phyloP scores from a whole-genome alignment of 495 filamentous ascomycete species.

The Trichoderma virens region DNA sequence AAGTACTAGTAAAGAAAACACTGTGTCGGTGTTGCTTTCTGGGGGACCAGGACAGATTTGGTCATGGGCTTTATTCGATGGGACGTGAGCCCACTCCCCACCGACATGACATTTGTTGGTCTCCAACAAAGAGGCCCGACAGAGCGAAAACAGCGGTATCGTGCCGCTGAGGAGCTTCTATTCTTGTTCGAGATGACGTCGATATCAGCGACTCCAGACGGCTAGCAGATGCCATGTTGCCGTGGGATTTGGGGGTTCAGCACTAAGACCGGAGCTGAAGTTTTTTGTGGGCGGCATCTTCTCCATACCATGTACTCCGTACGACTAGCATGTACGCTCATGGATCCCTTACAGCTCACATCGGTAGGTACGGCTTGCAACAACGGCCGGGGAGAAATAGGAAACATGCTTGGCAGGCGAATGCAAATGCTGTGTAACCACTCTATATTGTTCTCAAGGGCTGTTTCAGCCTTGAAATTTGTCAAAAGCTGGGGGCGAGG shows the following conservation, averaged over 20 bases:
- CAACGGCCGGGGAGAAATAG: not conserved
- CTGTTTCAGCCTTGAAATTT: not conserved
- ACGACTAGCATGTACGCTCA: no score
- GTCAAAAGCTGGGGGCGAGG: not conserved
- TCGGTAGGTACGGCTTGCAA: no score
- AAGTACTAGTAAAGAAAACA: not conserved
- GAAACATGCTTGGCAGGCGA: not conserved
- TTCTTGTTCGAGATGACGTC: not conserved
- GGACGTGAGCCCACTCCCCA: not conserved
- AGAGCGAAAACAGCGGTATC: not conserved
- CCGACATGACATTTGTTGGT: no score
- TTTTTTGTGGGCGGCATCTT: not conserved
- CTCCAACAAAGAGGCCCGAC: no score
- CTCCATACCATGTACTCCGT: no score
- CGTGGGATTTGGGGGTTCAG: no score
- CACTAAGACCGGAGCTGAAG: no score
- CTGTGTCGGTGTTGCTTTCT: no score
- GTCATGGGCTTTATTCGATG: not conserved
- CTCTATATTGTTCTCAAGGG: not conserved
- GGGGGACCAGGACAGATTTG: not conserved
- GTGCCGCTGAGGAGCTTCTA: not conserved
- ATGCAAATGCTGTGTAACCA: not conserved
- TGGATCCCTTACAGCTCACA: not conserved
- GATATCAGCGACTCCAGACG: not conserved
- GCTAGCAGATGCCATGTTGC: not conserved